Base-by-base conservation (phyloP, 225 moss, liverwort and hornwort species). In the Pleurozium schreberi region DNA sequence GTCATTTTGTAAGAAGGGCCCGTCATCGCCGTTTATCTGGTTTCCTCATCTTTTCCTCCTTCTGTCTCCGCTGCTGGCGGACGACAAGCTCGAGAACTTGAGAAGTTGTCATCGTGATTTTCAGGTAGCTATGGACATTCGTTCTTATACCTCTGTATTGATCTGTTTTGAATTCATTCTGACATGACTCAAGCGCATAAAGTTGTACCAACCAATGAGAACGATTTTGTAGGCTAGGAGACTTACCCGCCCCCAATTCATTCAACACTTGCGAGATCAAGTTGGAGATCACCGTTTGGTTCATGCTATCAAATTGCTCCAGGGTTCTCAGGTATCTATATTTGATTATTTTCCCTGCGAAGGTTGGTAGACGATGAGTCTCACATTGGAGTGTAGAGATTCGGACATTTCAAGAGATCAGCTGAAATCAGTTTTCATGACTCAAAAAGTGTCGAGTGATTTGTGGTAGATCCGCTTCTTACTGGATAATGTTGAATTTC, bases 271-370 rank as follows among this genome's bases (percentile, higher is more conserved):
- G 6, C 91, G 94, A 69, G 43, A 59, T 80, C 87, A 90, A 87
- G 94, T 92, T 75, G 94, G 94, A 70, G 94, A 90, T 81, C 82
- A 91, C 40, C 80, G 89, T 34, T 68, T 94, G 73, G 71, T 93
- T n/a, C 90, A 91, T 90, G 94, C 94, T 50, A 94, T 94, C 83
- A 89, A 91, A 84, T 84, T 92, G 43, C 94, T 94, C 15, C 91
- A 94, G 73, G 91, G 90, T 87, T 90, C 91, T 89, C 90, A 94
- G 94, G 92, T 94, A 94, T 84, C 69, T 55, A 45, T 34, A 36
- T 75, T 60, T 60, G 22, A 81, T 75, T 53, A 53, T 53, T 73
- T 73, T 62, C 74, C 5, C 82, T 82, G 7, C 13, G 50, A 88
- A 34, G 26, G 42, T 27, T 38, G 43, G 42, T 53, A 63, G 43